Evolutionary conservation across 2,329 filamentous ascomycete species (phyloP).

Genomic region (Salinomyces thailandicus): DNA sequence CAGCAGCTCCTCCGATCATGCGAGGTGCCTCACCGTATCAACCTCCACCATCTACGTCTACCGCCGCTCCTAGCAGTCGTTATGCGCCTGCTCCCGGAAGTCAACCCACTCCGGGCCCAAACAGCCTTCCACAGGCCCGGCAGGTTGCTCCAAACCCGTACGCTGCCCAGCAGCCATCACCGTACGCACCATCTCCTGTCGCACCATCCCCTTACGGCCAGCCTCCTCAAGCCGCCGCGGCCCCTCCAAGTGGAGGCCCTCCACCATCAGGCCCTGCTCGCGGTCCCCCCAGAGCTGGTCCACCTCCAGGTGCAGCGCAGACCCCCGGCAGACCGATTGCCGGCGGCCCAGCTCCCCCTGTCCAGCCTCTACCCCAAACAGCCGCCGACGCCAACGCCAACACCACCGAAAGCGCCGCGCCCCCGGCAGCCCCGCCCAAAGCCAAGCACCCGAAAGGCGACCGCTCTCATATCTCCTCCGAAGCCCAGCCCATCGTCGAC

Average conservation of each 20-base stretch:
- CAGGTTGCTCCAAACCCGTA: constrained; percentile 39
- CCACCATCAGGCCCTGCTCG: constrained; percentile 40
- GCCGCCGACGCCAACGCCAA: constrained; percentile 3
- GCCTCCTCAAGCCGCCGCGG: constrained; percentile 32
- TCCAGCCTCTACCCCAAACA: constrained; percentile 6
- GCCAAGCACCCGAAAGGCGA: constrained; percentile 53
- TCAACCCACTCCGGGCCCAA: constrained; percentile 35
- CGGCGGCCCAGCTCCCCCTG: constrained; percentile 22
- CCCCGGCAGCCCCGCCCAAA: constrained; percentile 10
- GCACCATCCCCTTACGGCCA: constrained; percentile 30
- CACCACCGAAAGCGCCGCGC: constrained; percentile 4
- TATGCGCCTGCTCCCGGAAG: constrained; percentile 59
- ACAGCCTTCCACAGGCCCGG: constrained; percentile 29
- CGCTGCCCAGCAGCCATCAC: constrained; percentile 22
- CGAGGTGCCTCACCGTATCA: constrained; percentile 81
- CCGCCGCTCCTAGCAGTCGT: constrained; percentile 58
- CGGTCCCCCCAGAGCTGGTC: constrained; percentile 8
- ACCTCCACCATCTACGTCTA: constrained; percentile 53
- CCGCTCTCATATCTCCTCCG: constrained; percentile 73
- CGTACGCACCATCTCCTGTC: constrained; percentile 31
- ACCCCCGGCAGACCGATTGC: constrained; percentile 10
- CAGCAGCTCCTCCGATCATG: constrained; percentile 49
- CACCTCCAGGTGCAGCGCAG: constrained; percentile 9
- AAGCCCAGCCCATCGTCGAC: constrained; percentile 68
- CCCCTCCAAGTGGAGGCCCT: constrained; percentile 29